Base-by-base conservation (phyloP, 192 early-diverging fungal species). In the Coemansia sp. region DNA sequence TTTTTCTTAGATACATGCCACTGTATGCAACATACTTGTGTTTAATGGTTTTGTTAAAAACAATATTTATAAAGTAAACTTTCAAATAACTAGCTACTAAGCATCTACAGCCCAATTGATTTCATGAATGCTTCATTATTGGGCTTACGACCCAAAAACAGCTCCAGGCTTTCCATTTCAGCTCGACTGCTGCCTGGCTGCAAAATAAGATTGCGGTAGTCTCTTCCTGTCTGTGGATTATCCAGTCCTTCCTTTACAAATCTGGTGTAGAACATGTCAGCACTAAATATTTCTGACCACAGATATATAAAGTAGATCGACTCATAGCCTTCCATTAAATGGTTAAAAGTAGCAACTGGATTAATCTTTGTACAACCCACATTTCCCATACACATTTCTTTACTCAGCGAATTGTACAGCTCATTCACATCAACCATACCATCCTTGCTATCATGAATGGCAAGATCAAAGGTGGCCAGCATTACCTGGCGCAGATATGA, bases 91-190 rank as follows among this genome's bases (percentile, higher is more conserved):
- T n/a, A n/a, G n/a, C n/a, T n/a, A n/a, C n/a, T n/a, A n/a, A n/a
- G n/a, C n/a, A n/a, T n/a, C n/a, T n/a, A n/a, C n/a, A n/a, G n/a
- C n/a, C n/a, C n/a, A n/a, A n/a, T n/a, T n/a, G n/a, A n/a, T n/a
- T n/a, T n/a, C n/a, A n/a, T n/a, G n/a, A n/a, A 50, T 2, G 47
- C 47, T 2, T 50, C 20, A 12, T 17, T 59, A 26, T 67, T 82
- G 20, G 86, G 86, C 52, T 89, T 82, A 14, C 87, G 75, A 10
- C 86, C 87, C 54, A 90, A 60, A 62, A 90, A 90, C 17, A 53
- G 62, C 45, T 69, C 68, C 38, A 90, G 55, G n/a, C 84, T 51
- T 32, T 84, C 85, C 48, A 81, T 74, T 2, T 78, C 84, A 67
- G 87, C 85, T 0, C 55, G 48, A 31, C 73, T 78, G 21, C 80